Evolutionary conservation across 1,139 yeast genomes (phyloP).

Genomic region (Candida glucosophila): DNA sequence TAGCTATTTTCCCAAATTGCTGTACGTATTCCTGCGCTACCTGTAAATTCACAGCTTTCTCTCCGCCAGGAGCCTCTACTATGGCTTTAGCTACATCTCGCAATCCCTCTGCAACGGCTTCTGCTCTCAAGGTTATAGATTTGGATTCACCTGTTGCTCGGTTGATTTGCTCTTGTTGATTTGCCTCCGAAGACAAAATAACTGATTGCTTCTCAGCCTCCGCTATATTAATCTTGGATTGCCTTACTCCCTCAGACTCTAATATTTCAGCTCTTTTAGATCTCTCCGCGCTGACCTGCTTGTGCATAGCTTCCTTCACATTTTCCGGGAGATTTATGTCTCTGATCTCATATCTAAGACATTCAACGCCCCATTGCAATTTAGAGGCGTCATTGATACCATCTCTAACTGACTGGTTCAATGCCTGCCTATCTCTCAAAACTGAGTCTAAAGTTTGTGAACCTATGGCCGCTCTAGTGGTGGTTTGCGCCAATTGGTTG

Average conservation of each 20-base stretch:
- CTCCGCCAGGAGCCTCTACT: slow-evolving; percentile 58
- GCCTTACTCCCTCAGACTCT: slow-evolving; percentile 80
- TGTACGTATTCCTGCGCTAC: slow-evolving; percentile 80
- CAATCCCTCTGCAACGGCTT: slow-evolving; percentile 71
- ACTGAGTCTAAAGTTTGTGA: slow-evolving; percentile 73
- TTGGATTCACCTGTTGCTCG: slow-evolving; percentile 65
- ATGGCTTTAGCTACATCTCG: slow-evolving; percentile 59
- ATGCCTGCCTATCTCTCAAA: slow-evolving; percentile 62
- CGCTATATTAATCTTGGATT: slow-evolving; percentile 70
- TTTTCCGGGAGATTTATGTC: slow-evolving; percentile 84
- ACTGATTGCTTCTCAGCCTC: slow-evolving; percentile 71
- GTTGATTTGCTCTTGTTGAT: slow-evolving; percentile 53
- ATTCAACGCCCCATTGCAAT: slow-evolving; percentile 74
- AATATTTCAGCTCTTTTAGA: slow-evolving; percentile 80
- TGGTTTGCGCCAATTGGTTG: slow-evolving; percentile 80
- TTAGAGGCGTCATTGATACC: slow-evolving; percentile 79
- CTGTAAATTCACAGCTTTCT: slow-evolving; percentile 67
- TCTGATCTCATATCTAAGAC: slow-evolving; percentile 78
- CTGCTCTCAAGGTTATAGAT: slow-evolving; percentile 58
- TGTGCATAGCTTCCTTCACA: slow-evolving; percentile 86
- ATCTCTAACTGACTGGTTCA: slow-evolving; percentile 66
- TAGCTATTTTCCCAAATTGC: slow-evolving; percentile 75
- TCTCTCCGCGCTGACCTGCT: slow-evolving; percentile 82
- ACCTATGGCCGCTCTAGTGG: slow-evolving; percentile 87
- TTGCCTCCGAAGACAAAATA: slow-evolving; percentile 66